These are phyloP conservation scores for Pythium aphanidermatum DNA, from an alignment of 352 stramenopile species.

Conservation along the genomic window DNA sequence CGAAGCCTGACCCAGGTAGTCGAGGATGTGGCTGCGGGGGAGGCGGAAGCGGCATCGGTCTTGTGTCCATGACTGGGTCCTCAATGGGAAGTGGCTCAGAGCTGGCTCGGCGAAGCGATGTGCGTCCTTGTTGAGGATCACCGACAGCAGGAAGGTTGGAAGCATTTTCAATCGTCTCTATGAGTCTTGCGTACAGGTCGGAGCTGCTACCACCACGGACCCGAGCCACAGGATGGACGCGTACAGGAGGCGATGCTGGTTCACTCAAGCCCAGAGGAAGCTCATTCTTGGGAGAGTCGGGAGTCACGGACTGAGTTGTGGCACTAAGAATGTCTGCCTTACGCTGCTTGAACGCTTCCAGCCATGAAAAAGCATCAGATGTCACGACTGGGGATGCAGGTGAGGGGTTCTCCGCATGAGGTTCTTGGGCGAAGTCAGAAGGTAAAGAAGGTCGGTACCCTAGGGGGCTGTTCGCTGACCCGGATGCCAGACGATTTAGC, in stretches of 20 bases:
- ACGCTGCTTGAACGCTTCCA: conserved; percentile 54
- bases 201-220: conserved; percentile 2
- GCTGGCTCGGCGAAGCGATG: conserved; percentile 8
- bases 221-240: background rate
- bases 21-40: conserved; percentile 2
- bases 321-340: conserved; percentile 51
- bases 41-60: background rate
- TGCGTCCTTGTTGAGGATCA: background rate
- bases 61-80: conserved; percentile 8
- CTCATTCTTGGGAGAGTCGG: background rate
- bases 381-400: conserved; percentile 12
- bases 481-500: conserved; percentile 20
- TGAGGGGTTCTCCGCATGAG: too few species aligned
- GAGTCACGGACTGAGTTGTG: conserved; percentile 23
- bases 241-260: background rate
- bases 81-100: conserved; percentile 18
- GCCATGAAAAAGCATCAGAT: conserved; percentile 54
- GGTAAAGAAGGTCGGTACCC: too few species aligned
- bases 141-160: background rate
- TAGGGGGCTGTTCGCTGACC: too few species aligned
- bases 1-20: background rate
- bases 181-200: conserved; percentile 20
- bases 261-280: conserved; percentile 1
- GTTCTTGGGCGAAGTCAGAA: too few species aligned
- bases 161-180: conserved; percentile 17